Evolutionary conservation across 495 filamentous ascomycete species (phyloP).

Genomic region (Hypoxylon trugodes): DNA sequence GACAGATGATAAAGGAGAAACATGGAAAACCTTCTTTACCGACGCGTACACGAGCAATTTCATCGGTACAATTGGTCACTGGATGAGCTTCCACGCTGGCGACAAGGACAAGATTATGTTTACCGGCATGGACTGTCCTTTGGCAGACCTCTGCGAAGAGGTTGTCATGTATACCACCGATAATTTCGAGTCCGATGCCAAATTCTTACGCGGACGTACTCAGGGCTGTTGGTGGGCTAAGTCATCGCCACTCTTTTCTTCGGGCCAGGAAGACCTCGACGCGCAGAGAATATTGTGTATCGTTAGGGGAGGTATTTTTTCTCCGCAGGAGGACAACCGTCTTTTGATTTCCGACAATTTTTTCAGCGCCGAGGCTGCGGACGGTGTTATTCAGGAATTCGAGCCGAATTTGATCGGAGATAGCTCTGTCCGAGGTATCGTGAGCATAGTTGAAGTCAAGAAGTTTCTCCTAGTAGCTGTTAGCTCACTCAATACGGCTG

Average conservation of each 20-base stretch:
- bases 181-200: constrained; percentile 73
- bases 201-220: constrained; percentile 68
- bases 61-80: constrained; percentile 50
- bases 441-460: constrained; percentile 80
- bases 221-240: constrained; percentile 85
- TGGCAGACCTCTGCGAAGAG: constrained; percentile 59
- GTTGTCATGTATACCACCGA: constrained; percentile 81
- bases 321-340: constrained; percentile 70
- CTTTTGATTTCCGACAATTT: constrained; percentile 82
- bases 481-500: constrained; percentile 78
- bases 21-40: constrained; percentile 77
- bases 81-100: constrained; percentile 77
- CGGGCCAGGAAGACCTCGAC: constrained; percentile 64
- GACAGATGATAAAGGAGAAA: constrained; percentile 79
- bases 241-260: constrained; percentile 74
- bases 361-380: constrained; percentile 63
- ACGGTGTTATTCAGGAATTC: constrained; percentile 60
- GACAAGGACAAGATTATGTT: constrained; percentile 86
- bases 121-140: constrained; percentile 71
- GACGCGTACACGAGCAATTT: constrained; percentile 54
- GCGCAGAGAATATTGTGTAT: constrained; percentile 81
- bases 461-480: constrained; percentile 86
- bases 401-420: constrained; percentile 80
- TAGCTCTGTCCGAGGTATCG: constrained; percentile 75
- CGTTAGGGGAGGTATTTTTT: constrained; percentile 70